Conservation (phyloP, 331 rosid species). For the Rhamnella rubrinervis region DNA sequence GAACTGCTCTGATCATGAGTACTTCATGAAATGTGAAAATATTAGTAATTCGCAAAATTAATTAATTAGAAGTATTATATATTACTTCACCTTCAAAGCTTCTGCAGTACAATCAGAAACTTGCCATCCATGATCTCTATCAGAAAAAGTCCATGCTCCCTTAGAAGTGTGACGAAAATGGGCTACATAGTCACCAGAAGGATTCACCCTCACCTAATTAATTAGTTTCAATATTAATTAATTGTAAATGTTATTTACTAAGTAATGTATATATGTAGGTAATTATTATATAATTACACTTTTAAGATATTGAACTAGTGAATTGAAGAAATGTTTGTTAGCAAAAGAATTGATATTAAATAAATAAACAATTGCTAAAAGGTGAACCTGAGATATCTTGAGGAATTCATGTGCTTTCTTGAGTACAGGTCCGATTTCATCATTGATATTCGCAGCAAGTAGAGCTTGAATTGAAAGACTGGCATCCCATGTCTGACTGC, state of each 20-base stretch:
- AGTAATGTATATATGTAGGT: too few species aligned
- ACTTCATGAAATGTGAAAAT: too few species aligned
- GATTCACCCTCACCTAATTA: conserved; percentile 39
- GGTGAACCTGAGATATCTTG: neutral
- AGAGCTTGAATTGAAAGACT: conserved; percentile 68
- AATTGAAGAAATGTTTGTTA: neutral
- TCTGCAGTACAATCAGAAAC: conserved; percentile 78
- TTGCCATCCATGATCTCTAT: conserved; percentile 87
- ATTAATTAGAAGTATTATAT: neutral
- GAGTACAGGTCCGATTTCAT: neutral
- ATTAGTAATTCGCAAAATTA: neutral
- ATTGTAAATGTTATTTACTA: too few species aligned
- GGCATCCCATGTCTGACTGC: conserved; percentile 77
- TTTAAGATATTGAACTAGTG: neutral
- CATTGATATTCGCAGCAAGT: conserved; percentile 36
- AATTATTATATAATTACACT: too few species aligned
- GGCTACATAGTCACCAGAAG: conserved; percentile 51
- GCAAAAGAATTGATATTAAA: neutral
- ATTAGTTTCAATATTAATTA: too few species aligned
- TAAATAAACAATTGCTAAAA: neutral
- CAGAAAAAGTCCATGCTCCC: conserved; percentile 92
- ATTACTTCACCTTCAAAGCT: conserved; percentile 49
- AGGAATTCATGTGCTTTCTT: neutral
- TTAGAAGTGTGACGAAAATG: conserved; percentile 77
- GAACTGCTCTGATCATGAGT: neutral